Evolutionary conservation across 257 asterid species (phyloP).

Genomic region (Verbascum thapsus): DNA sequence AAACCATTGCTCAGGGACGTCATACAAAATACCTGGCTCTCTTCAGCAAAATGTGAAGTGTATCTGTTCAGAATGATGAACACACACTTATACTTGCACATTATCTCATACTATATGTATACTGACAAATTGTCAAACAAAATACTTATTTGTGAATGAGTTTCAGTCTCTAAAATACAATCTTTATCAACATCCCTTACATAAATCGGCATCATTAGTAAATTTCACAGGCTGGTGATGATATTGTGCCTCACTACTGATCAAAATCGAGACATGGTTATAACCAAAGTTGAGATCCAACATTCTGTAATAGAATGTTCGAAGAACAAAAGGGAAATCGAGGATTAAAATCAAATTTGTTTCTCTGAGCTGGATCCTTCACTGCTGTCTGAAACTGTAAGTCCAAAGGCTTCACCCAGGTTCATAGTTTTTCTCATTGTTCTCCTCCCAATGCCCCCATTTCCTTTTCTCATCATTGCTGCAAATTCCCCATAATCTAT

Average conservation of each 20-base stretch:
- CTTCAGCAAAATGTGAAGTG: slow-evolving; percentile 59
- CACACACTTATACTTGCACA: too few relatives aligned
- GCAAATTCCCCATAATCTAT: slow-evolving; percentile 61
- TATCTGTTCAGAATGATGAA: too few relatives aligned
- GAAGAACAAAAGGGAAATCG: slow-evolving; percentile 9
- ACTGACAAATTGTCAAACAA: too few relatives aligned
- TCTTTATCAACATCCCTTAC: not conserved
- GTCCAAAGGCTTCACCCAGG: slow-evolving; percentile 61
- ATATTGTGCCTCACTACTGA: not conserved
- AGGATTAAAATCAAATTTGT: slow-evolving; percentile 18
- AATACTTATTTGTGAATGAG: too few relatives aligned
- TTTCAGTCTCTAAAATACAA: too few relatives aligned
- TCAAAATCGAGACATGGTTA: slow-evolving; percentile 5
- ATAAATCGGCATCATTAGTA: too few relatives aligned
- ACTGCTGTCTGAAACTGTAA: slow-evolving; percentile 25
- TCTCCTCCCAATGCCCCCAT: slow-evolving; percentile 60
- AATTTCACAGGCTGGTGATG: slow-evolving; percentile 6
- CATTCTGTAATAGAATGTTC: slow-evolving; percentile 21
- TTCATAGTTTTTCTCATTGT: slow-evolving; percentile 58
- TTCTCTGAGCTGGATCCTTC: slow-evolving; percentile 24
- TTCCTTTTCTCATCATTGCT: slow-evolving; percentile 67
- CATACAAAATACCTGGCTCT: slow-evolving; percentile 69
- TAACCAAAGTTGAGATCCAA: slow-evolving; percentile 2
- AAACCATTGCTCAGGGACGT: slow-evolving; percentile 79
- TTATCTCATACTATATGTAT: too few relatives aligned